Percentiles rank a stretch among this genome's conserved stretches.
Conservation (phyloP, 164 flowering plant species). For the Piper betle region DNA sequence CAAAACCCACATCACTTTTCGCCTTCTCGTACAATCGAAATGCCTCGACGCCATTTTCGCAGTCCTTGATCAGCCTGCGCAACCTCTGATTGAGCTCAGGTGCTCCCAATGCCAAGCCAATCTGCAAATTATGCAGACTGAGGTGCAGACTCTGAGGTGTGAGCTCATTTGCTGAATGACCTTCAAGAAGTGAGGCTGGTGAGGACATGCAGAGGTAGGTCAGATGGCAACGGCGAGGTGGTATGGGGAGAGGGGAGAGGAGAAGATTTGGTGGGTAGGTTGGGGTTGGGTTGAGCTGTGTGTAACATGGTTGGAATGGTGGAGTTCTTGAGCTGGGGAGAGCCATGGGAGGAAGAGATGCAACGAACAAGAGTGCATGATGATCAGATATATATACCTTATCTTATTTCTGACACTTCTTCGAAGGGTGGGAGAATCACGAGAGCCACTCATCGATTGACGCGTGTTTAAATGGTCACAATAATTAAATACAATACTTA, state of each 20-base stretch:
- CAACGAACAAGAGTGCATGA: neutral
- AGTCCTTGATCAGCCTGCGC: constrained; percentile 28
- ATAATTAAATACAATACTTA: too few species aligned
- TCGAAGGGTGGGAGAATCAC: constrained; percentile 5
- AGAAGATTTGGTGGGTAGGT: constrained; percentile 2
- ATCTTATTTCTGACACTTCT: neutral
- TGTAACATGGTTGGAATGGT: constrained; percentile 4
- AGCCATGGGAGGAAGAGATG: constrained; percentile 21
- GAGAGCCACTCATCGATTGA: constrained; percentile 11
- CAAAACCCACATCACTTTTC: constrained; percentile 29
- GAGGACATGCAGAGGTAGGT: constrained; percentile 15
- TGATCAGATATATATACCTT: neutral
- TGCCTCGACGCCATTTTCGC: constrained; percentile 25
- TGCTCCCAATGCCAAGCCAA: neutral
- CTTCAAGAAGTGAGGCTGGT: constrained; percentile 19
- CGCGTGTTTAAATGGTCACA: constrained; percentile 8
- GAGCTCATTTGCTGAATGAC: constrained; percentile 8
- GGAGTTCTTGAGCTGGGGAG: constrained; percentile 7
- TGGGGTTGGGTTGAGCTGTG: constrained; percentile 7
- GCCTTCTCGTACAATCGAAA: constrained; percentile 43
- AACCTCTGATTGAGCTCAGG: constrained; percentile 25
- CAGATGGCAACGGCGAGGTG: constrained; percentile 8
- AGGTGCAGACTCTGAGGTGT: constrained; percentile 5
- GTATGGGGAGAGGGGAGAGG: constrained; percentile 7
- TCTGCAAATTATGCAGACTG: constrained; percentile 1